These are phyloP conservation scores for Calonectria naviculata DNA, from an alignment of 2,329 filamentous ascomycete genomes.

Conservation along the genomic window DNA sequence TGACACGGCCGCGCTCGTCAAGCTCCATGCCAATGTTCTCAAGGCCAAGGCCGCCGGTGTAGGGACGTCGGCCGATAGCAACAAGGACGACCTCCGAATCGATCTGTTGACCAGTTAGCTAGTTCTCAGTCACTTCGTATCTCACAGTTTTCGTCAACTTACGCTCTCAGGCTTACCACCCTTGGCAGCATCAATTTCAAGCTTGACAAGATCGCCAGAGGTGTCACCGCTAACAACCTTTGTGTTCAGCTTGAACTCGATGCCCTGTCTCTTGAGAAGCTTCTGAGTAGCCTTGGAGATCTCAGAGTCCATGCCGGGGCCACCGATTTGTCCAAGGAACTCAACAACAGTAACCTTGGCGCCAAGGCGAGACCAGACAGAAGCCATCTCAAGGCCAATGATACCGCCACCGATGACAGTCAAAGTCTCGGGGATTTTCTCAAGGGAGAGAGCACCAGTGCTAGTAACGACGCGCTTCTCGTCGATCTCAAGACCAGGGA, in stretches of 20 bases:
- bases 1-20: constrained; percentile 92
- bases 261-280: constrained; percentile 93
- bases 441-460: constrained; percentile 90
- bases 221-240: constrained; percentile 92
- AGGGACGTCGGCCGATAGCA: constrained; percentile 95
- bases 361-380: constrained; percentile 95
- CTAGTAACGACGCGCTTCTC: constrained; percentile 98
- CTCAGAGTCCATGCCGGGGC: constrained; percentile 96
- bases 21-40: constrained; percentile 94
- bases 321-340: constrained; percentile 95
- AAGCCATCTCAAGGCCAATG: constrained; percentile 98
- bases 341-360: constrained; percentile 97
- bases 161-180: constrained; percentile 94
- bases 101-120: constrained; percentile 68
- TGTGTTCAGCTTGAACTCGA: constrained; percentile 98
- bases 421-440: constrained; percentile 95
- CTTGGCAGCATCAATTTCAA: constrained; percentile 92
- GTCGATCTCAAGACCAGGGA: constrained; percentile 94
- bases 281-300: constrained; percentile 93
- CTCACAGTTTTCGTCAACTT: constrained; percentile 50
- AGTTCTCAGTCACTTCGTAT: constrained; percentile 25
- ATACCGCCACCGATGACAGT: constrained; percentile 98
- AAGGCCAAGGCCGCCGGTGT: constrained; percentile 89
- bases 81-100: constrained; percentile 96
- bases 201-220: constrained; percentile 79